phyloP scores from a whole-genome alignment of 441 rosid genomes.

The Erodium moschatum region DNA sequence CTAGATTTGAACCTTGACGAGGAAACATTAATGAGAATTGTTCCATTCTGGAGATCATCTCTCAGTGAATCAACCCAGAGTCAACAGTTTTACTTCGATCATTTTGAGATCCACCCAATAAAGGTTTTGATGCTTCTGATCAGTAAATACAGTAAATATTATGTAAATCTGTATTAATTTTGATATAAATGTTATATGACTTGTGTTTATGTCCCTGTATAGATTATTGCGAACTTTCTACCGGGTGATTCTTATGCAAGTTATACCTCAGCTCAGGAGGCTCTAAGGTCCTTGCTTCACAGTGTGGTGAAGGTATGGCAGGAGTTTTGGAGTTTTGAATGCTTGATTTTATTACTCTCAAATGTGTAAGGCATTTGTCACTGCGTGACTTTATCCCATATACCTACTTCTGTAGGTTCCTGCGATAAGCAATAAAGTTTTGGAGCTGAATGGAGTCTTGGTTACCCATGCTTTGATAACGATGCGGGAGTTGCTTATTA shows the following conservation, averaged over 20 bases:
- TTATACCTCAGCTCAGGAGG: conserved; percentile 86
- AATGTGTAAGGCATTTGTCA: conserved; percentile 9
- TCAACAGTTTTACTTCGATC: conserved; percentile 78
- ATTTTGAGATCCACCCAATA: conserved; percentile 91
- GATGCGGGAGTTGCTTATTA: conserved; percentile 52
- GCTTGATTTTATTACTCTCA: no score
- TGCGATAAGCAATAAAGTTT: conserved; percentile 66
- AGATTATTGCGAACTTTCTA: conserved; percentile 76
- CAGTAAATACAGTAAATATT: not conserved
- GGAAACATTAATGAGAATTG: conserved; percentile 80
- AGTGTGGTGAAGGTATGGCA: conserved; percentile 77
- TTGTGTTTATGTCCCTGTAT: conserved; percentile 18
- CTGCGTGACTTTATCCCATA: not conserved
- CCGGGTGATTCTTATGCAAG: conserved; percentile 84
- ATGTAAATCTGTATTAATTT: not conserved
- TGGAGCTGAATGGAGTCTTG: conserved; percentile 87
- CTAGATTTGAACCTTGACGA: conserved; percentile 81
- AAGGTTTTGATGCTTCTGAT: conserved; percentile 47
- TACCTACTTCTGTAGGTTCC: conserved; percentile 54
- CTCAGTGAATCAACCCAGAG: conserved; percentile 62
- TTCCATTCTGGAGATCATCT: conserved; percentile 84
- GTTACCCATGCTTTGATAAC: conserved; percentile 93
- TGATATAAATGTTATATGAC: conserved; percentile 17
- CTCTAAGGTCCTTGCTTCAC: conserved; percentile 79
- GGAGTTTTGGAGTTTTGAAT: not conserved